A percentile compares a stretch with the other conserved stretches of the same genome.
phyloP scores from a whole-genome alignment of 2,329 filamentous ascomycete species.

The Fusarium sp. region DNA sequence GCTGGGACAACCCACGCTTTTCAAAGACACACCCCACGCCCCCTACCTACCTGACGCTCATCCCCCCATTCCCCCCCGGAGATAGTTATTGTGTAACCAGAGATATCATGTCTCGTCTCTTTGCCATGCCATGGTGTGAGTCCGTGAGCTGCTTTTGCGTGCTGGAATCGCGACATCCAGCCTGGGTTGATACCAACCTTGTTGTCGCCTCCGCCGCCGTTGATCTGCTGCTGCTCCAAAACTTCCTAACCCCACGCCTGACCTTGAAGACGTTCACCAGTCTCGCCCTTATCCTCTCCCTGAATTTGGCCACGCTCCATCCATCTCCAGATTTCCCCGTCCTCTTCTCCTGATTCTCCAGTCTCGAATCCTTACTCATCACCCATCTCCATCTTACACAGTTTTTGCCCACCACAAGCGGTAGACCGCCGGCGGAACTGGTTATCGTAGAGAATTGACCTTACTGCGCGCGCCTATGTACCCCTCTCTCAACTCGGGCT shows the following conservation, averaged over 20 bases:
- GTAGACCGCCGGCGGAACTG: not conserved
- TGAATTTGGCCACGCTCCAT: not conserved
- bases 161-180: constrained; percentile 7
- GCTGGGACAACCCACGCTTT: constrained; percentile 35
- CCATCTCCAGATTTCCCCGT: not conserved
- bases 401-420: not conserved
- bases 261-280: not conserved
- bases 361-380: not conserved
- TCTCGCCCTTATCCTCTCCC: not conserved
- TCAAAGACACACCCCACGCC: constrained; percentile 38
- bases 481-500: constrained; percentile 16
- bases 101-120: constrained; percentile 3
- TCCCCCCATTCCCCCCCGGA: constrained; percentile 26
- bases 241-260: constrained; percentile 22
- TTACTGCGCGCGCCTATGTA: constrained; percentile 9
- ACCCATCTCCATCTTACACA: not conserved
- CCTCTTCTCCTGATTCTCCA: constrained; percentile 4
- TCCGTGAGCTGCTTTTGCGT: constrained; percentile 11
- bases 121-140: constrained; percentile 16
- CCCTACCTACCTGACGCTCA: constrained; percentile 9
- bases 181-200: constrained; percentile 24
- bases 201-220: not conserved
- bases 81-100: constrained; percentile 14
- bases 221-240: not conserved
- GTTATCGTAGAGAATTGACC: not conserved